phyloP scores from a whole-genome alignment of 2,329 filamentous ascomycete genomes.

The Graphilbum sp. region DNA sequence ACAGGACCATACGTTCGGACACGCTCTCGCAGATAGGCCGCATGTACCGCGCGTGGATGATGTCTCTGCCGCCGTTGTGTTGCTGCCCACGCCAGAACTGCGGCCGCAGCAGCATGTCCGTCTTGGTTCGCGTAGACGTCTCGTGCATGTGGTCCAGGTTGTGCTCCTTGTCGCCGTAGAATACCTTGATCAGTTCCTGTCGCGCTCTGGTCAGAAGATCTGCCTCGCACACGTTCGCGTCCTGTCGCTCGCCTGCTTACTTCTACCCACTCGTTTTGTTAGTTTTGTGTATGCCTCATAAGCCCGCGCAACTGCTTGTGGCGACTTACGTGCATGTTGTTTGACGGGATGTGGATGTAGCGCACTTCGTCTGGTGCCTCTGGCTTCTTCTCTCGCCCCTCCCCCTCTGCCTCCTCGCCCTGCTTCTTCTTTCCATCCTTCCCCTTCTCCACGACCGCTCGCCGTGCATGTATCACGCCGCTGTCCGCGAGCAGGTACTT shows the following conservation, averaged over 20 bases:
- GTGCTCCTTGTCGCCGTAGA: slow-evolving; percentile 4
- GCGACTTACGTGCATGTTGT: slow-evolving; percentile 12
- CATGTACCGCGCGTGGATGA: slow-evolving; percentile 20
- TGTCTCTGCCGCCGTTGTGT: slow-evolving; percentile 10
- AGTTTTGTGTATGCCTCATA: too few species aligned
- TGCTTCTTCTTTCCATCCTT: too few species aligned
- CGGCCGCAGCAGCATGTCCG: slow-evolving; percentile 14
- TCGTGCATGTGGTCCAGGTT: slow-evolving; percentile 2
- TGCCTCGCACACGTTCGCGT: too few species aligned
- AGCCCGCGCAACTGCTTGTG: too few species aligned
- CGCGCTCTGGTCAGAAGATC: too few species aligned
- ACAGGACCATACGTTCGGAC: slow-evolving; percentile 14
- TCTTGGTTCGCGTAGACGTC: slow-evolving; percentile 2
- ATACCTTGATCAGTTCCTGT: slow-evolving; percentile 15
- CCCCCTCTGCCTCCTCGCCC: neutral
- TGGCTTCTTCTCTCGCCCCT: neutral
- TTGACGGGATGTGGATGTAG: slow-evolving; percentile 11
- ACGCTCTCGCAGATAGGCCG: slow-evolving; percentile 17
- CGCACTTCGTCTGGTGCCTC: neutral
- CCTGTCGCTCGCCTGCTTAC: too few species aligned
- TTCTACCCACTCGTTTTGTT: neutral
- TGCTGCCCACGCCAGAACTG: slow-evolving; percentile 19
- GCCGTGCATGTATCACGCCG: neutral
- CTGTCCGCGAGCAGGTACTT: neutral
- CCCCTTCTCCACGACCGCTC: too few species aligned